Percentiles rank a stretch among this genome's conserved stretches.
Evolutionary conservation across 257 asterid species (phyloP).

Genomic region (Penstemon newberryi): DNA sequence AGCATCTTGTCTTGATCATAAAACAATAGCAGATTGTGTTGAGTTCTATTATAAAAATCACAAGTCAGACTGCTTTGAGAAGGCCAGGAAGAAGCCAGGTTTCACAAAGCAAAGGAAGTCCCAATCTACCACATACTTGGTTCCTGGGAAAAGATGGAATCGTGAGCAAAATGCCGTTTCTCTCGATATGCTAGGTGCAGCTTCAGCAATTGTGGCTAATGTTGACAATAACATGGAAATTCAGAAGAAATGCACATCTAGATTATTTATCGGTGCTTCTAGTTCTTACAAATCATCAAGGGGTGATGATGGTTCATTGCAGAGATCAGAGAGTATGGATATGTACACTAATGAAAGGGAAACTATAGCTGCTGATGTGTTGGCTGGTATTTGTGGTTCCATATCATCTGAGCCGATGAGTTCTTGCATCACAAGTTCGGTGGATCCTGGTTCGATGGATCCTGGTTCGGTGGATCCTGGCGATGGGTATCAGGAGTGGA

Average conservation of each 20-base stretch:
- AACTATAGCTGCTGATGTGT: constrained; percentile 91
- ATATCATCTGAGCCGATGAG: constrained; percentile 95
- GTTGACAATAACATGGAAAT: constrained; percentile 41
- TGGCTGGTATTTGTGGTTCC: constrained; percentile 96
- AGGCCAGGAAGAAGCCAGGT: constrained; percentile 64
- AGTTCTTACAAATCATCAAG: constrained; percentile 43
- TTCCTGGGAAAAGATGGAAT: constrained; percentile 79
- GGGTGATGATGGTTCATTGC: constrained; percentile 41
- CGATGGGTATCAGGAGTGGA: constrained; percentile 65
- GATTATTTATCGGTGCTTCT: constrained; percentile 42
- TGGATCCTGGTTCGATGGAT: constrained; percentile 75
- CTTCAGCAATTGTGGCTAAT: constrained; percentile 71
- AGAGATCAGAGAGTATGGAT: constrained; percentile 57
- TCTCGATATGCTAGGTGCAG: constrained; percentile 78
- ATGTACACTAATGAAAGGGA: constrained; percentile 59
- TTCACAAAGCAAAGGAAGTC: constrained; percentile 57
- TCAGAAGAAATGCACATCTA: constrained; percentile 52
- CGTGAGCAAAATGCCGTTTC: constrained; percentile 77
- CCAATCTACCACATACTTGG: constrained; percentile 62
- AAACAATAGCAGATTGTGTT: constrained; percentile 84
- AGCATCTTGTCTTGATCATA: constrained; percentile 75
- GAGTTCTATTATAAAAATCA: constrained; percentile 97
- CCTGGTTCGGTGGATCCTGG: constrained; percentile 76
- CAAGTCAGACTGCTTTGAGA: constrained; percentile 72
- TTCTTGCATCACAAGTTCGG: constrained; percentile 86